Conservation (phyloP, 257 asterid genomes). For the Thymus mandschuricus region DNA sequence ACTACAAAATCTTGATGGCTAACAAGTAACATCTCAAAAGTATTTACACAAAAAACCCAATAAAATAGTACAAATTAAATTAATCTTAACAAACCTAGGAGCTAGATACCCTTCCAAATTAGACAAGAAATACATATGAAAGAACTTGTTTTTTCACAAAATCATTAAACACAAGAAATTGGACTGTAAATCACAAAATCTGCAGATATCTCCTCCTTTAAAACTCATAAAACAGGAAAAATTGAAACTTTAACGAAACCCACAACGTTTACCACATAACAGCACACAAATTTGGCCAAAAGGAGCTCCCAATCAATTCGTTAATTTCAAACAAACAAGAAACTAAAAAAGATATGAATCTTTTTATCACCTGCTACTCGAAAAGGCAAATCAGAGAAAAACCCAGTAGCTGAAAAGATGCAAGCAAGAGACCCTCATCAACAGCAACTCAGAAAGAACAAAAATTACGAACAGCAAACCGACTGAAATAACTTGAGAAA, state of each 20-base stretch:
- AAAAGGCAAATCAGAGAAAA: constrained; percentile 2
- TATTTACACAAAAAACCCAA: not conserved
- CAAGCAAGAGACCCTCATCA: not conserved
- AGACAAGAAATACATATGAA: not conserved
- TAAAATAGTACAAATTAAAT: not conserved
- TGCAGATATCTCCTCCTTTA: not conserved
- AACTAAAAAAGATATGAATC: too few relatives aligned
- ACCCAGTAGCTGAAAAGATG: constrained; percentile 29
- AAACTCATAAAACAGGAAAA: constrained; percentile 3
- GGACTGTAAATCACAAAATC: not conserved
- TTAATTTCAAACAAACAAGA: not conserved
- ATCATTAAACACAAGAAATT: not conserved
- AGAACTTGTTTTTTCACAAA: not conserved
- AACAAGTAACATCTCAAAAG: not conserved
- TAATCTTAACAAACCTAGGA: not conserved
- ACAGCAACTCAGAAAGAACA: not conserved
- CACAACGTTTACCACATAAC: not conserved
- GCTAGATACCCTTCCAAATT: not conserved
- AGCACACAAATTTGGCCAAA: not conserved
- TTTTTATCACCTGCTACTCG: not conserved
- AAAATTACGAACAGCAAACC: not conserved
- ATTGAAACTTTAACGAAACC: not conserved
- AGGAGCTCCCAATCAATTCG: not conserved
- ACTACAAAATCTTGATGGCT: constrained; percentile 3
- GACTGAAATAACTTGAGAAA: not conserved